Base-by-base conservation (phyloP, 2,329 filamentous ascomycete genomes). In the Phyllosticta capitalensis region DNA sequence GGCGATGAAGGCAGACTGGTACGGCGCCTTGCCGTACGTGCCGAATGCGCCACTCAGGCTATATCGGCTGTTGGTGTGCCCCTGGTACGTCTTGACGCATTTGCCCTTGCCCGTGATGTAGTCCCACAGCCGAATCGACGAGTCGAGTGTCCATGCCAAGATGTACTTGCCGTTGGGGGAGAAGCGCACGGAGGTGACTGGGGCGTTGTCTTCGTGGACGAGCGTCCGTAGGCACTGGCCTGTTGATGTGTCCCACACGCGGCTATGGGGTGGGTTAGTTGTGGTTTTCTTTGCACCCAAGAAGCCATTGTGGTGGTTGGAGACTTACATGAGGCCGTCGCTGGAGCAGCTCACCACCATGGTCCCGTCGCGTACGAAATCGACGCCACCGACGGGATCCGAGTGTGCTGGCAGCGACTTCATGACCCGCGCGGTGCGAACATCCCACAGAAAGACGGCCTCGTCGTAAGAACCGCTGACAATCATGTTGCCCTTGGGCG, bases 401-500 rank as follows among this genome's bases (percentile, higher is more conserved):
- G 90, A 95, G 68, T 99, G 94, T 2, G 94, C 94, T 1, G 94
- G 94, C 45, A 99, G 76, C 63, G 88, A 92, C 58, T 91, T 83
- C 91, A 99, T 96, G 33, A 94, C 79, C 21, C 87, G 81, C 0
- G 90, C 92, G 0, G 90, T 90, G 14, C 94, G 83, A 14, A 97
- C 89, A 72, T 99, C 94, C 94, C 94, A 99, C 5, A 99, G 75
- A 64, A 96, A 96, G 0, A 99, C 90, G 4, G 94, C 94, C 77
- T 99, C 94, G 66, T 99, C 94, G 74, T 96, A 97, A 64, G 89
- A 95, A 12, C 94, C 94, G 65, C 89, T 95, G 17, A 92, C 94
- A 33, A 99, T 82, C 70, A 97, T 96, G 69, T 99, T 99, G 22
- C 94, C 94, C 72, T 96, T 97, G 1, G 94, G 94, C n/a, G 90